Percentiles rank a stretch among this genome's conserved stretches.
phyloP scores from a whole-genome alignment of 1,284 basidiomycete genomes.

The Irpex lacteus region DNA sequence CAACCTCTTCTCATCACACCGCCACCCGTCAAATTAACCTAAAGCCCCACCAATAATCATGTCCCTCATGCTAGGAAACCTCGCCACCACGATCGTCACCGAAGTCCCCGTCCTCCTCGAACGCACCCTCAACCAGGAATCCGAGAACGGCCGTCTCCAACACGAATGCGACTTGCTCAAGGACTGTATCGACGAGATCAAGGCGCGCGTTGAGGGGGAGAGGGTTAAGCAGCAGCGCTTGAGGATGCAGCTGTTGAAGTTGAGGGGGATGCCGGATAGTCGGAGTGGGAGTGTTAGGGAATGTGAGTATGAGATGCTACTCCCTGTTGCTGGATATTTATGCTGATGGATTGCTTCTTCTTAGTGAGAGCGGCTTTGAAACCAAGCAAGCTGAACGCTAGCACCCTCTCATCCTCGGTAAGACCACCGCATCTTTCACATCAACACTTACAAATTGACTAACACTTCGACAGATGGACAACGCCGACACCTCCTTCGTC shows the following conservation, averaged over 20 bases:
- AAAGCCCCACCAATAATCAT: background rate
- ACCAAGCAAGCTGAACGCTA: background rate
- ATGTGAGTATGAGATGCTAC: background rate
- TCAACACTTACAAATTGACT: background rate
- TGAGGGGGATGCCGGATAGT: slow-evolving; percentile 6
- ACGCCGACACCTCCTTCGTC: slow-evolving; percentile 3
- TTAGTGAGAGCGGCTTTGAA: background rate
- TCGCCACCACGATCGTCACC: slow-evolving; percentile 10
- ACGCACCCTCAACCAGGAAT: slow-evolving; percentile 16
- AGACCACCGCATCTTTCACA: background rate
- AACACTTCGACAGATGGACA: background rate
- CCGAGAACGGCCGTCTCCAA: slow-evolving; percentile 17
- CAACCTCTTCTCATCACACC: too few species aligned
- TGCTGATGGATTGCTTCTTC: too few species aligned
- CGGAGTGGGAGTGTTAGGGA: slow-evolving; percentile 3
- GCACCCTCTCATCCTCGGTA: background rate
- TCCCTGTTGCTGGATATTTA: background rate
- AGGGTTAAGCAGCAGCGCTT: slow-evolving; percentile 17
- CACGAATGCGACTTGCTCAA: slow-evolving; percentile 17
- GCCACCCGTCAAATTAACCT: background rate
- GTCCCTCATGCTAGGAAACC: background rate
- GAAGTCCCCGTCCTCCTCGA: slow-evolving; percentile 19
- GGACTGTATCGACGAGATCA: slow-evolving; percentile 12
- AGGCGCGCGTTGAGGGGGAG: slow-evolving; percentile 17
- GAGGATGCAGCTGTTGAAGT: slow-evolving; percentile 16